These are phyloP conservation scores for Cenococcum geophilum DNA, from an alignment of 495 filamentous ascomycete genomes.

Conservation along the genomic window DNA sequence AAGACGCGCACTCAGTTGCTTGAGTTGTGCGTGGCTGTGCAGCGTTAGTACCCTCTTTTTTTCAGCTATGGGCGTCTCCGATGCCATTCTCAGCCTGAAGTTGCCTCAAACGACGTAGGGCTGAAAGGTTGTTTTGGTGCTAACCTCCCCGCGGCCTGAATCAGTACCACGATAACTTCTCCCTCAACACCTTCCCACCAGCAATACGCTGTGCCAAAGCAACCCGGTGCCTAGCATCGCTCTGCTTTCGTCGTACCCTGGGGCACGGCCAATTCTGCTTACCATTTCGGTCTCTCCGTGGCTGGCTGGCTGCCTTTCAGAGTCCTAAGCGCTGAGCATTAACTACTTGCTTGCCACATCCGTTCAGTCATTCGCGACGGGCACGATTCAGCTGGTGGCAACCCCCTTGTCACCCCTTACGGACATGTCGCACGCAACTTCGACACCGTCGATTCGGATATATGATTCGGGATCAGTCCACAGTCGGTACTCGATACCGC, in stretches of 20 bases:
- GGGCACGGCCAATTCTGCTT: neutral
- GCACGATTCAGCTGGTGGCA: constrained; percentile 27
- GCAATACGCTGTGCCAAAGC: neutral
- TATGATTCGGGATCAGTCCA: constrained; percentile 33
- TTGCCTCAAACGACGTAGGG: constrained; percentile 9
- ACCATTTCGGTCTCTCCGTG: constrained; percentile 1
- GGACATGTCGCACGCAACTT: constrained; percentile 29
- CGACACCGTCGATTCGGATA: constrained; percentile 31
- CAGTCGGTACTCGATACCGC: constrained; percentile 23
- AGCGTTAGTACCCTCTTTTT: neutral
- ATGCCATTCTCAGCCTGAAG: constrained; percentile 7
- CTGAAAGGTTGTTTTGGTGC: constrained; percentile 9
- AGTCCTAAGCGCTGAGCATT: constrained; percentile 3
- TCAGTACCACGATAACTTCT: neutral
- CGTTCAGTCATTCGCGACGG: neutral
- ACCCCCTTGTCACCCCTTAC: constrained; percentile 12
- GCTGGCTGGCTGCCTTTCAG: neutral
- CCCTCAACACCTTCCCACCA: neutral
- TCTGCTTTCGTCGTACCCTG: neutral
- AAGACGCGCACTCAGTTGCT: constrained; percentile 3
- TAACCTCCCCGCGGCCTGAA: neutral
- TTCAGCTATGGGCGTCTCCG: neutral
- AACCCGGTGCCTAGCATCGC: neutral
- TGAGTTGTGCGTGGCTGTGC: constrained; percentile 10
- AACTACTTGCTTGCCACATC: neutral